A percentile compares a stretch with the other conserved stretches of the same genome.
Conservation (phyloP, 2,329 filamentous ascomycete genomes). For the Dactylonectria macrodidyma region DNA sequence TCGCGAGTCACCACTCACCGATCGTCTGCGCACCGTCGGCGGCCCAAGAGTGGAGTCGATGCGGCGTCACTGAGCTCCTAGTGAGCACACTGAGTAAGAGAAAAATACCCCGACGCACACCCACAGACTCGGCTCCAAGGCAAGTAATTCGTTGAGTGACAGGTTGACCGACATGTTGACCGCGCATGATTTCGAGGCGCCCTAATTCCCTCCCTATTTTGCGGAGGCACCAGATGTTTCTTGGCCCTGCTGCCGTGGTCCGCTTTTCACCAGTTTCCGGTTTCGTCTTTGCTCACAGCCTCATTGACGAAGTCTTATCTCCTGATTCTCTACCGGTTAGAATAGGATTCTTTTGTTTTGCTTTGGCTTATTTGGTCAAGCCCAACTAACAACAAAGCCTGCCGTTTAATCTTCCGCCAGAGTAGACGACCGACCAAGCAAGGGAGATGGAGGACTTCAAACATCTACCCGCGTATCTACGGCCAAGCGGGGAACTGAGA, state of each 20-base stretch:
- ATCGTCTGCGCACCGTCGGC: neutral
- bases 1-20: neutral
- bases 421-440: neutral
- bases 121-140: neutral
- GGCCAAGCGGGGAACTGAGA: constrained; percentile 6
- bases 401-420: neutral
- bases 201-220: neutral
- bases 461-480: constrained; percentile 1
- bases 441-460: neutral
- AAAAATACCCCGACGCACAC: constrained; percentile 1
- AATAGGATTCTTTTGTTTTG: neutral
- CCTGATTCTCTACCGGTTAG: constrained; percentile 10
- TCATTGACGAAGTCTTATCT: constrained; percentile 6
- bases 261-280: neutral
- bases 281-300: constrained; percentile 1
- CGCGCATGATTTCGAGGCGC: neutral
- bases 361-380: neutral
- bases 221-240: neutral
- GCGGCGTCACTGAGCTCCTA: neutral
- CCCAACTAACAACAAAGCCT: neutral
- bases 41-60: constrained; percentile 7
- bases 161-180: neutral
- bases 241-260: neutral
- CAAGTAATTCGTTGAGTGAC: constrained; percentile 3
- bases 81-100: neutral